Evolutionary conservation across 805 yeast genomes (phyloP).

Genomic region (Nakazawaea peltata): DNA sequence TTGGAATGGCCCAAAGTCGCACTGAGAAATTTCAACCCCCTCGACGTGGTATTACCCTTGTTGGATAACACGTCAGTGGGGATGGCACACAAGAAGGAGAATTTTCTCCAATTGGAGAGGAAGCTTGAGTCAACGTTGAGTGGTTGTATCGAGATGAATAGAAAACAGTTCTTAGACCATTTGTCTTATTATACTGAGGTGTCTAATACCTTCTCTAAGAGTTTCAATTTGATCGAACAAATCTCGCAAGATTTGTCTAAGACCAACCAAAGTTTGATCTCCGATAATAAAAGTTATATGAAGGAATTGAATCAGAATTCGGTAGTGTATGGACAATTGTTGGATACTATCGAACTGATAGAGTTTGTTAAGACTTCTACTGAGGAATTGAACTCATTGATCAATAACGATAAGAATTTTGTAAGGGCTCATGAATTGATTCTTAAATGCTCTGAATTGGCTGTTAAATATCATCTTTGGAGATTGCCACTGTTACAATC

Average conservation of each 20-base stretch:
- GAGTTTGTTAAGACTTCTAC: slow-evolving; percentile 54
- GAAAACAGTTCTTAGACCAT: slow-evolving; percentile 76
- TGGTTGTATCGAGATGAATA: slow-evolving; percentile 70
- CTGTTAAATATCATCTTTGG: slow-evolving; percentile 49
- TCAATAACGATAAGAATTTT: slow-evolving; percentile 64
- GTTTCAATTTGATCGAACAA: slow-evolving; percentile 22
- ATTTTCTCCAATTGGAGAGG: slow-evolving; percentile 54
- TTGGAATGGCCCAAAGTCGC: slow-evolving; percentile 43
- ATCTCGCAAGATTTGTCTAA: slow-evolving; percentile 38
- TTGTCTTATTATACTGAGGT: slow-evolving; percentile 79
- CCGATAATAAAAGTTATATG: slow-evolving; percentile 48
- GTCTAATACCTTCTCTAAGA: slow-evolving; percentile 51
- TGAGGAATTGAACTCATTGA: slow-evolving; percentile 53
- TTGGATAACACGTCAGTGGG: slow-evolving; percentile 91
- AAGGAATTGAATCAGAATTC: slow-evolving; percentile 60
- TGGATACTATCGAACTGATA: slow-evolving; percentile 62
- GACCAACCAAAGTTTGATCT: slow-evolving; percentile 45
- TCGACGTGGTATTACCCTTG: slow-evolving; percentile 76
- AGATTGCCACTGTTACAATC: slow-evolving; percentile 44
- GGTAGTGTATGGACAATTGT: slow-evolving; percentile 53
- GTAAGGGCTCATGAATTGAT: slow-evolving; percentile 33
- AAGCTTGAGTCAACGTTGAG: slow-evolving; percentile 52
- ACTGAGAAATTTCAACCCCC: slow-evolving; percentile 59
- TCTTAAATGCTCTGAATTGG: slow-evolving; percentile 30
- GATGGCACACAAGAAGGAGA: slow-evolving; percentile 61